These are phyloP conservation scores for Daldinia sp. DNA, from an alignment of 2,329 filamentous ascomycete genomes.

Conservation along the genomic window DNA sequence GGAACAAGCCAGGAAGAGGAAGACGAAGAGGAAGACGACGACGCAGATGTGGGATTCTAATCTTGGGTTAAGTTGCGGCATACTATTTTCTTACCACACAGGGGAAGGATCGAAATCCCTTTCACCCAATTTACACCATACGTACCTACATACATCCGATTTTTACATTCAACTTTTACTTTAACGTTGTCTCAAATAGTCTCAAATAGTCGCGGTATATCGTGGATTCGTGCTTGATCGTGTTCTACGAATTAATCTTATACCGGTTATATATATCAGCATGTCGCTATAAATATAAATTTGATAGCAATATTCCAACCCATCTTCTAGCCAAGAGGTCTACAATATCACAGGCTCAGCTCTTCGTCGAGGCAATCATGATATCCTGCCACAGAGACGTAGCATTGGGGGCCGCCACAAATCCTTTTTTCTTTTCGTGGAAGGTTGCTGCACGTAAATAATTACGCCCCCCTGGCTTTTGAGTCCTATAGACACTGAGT, in stretches of 20 bases:
- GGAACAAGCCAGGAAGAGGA: too few relatives aligned
- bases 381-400: background rate
- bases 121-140: background rate
- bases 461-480: background rate
- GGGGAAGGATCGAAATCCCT: background rate
- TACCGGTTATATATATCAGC: background rate
- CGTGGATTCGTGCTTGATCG: background rate
- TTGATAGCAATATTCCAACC: background rate
- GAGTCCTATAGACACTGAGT: background rate
- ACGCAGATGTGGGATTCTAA: background rate
- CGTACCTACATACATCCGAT: background rate
- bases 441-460: background rate
- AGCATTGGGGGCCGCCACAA: background rate
- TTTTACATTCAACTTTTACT: background rate
- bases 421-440: too few relatives aligned
- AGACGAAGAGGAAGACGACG: background rate
- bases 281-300: background rate
- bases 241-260: background rate
- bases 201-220: background rate
- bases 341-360: background rate
- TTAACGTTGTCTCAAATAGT: background rate
- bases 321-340: too few relatives aligned
- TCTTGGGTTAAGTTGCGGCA: background rate
- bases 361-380: background rate
- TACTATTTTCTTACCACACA: background rate